Conservation (phyloP, 179 eudicot species). For the Beta corolliflora region DNA sequence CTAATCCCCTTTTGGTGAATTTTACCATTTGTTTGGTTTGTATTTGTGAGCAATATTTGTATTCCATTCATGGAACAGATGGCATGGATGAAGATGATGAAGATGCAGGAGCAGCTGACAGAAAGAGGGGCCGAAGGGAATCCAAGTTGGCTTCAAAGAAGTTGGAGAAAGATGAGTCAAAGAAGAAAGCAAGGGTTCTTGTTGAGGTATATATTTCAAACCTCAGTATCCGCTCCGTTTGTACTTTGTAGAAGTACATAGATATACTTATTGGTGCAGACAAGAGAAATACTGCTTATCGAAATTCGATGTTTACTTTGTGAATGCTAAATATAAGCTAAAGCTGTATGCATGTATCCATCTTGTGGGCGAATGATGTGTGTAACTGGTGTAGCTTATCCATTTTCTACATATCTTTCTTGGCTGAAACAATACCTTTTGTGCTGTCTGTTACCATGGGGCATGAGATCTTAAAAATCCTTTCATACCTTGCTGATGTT, state of each 20-base stretch:
- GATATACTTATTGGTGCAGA: background rate
- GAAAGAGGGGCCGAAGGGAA: conserved; percentile 42
- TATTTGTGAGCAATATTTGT: background rate
- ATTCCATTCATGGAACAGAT: conserved; percentile 26
- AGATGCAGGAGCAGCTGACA: conserved; percentile 27
- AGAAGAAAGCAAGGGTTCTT: conserved; percentile 63
- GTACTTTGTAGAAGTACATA: background rate
- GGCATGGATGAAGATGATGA: conserved; percentile 53
- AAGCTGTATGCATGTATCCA: background rate
- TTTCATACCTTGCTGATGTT: background rate
- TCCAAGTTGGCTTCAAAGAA: conserved; percentile 33
- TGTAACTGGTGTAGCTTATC: background rate
- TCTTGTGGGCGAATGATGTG: background rate
- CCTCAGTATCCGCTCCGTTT: background rate
- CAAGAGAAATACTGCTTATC: background rate
- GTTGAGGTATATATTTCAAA: conserved; percentile 56
- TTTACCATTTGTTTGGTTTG: background rate
- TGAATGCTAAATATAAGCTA: background rate
- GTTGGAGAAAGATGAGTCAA: conserved; percentile 46
- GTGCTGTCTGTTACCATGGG: background rate
- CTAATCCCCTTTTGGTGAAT: background rate
- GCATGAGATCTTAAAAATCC: background rate
- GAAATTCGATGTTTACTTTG: background rate
- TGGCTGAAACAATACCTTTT: background rate
- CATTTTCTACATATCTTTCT: background rate